phyloP scores from a whole-genome alignment of 31 red algal genomes.

The Odonthalia washingtoniensis region DNA sequence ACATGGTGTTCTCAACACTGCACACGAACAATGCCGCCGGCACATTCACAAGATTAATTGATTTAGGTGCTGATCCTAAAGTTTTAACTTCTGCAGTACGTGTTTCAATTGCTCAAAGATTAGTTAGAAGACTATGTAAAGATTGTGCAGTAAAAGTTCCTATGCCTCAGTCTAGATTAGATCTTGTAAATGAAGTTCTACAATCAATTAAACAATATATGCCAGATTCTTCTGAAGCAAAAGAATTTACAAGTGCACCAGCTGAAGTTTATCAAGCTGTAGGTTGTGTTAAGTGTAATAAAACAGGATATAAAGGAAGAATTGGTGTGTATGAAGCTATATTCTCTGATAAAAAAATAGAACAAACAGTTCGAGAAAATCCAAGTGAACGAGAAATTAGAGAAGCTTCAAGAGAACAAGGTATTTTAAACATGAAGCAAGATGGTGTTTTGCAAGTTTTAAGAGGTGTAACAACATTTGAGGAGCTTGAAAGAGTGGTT shows the following conservation, averaged over 20 bases:
- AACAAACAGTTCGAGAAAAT: background rate
- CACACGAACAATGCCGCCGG: constrained; percentile 30
- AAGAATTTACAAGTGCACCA: background rate
- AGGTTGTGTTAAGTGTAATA: constrained; percentile 17
- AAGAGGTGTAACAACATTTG: constrained; percentile 12
- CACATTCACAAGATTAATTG: constrained; percentile 7
- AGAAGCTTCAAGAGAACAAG: constrained; percentile 3
- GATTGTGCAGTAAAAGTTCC: constrained; percentile 1
- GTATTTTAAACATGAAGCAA: constrained; percentile 2
- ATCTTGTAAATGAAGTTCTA: constrained; percentile 10
- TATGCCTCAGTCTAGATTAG: background rate
- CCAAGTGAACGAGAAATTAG: constrained; percentile 1
- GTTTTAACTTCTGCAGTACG: background rate
- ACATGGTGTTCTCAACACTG: constrained; percentile 33
- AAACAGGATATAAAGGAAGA: constrained; percentile 16
- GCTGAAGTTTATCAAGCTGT: constrained; percentile 9
- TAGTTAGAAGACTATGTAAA: constrained; percentile 3
- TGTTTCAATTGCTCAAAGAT: background rate
- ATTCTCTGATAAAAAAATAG: constrained; percentile 18
- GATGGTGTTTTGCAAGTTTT: constrained; percentile 12
- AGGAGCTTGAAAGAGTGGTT: constrained; percentile 8
- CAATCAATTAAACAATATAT: background rate
- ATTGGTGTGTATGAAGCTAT: constrained; percentile 5
- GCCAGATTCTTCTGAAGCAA: background rate
- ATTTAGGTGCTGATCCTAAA: background rate